These are phyloP conservation scores for Chlorella sorokiniana DNA, from an alignment of 139 green algal species.

Conservation along the genomic window DNA sequence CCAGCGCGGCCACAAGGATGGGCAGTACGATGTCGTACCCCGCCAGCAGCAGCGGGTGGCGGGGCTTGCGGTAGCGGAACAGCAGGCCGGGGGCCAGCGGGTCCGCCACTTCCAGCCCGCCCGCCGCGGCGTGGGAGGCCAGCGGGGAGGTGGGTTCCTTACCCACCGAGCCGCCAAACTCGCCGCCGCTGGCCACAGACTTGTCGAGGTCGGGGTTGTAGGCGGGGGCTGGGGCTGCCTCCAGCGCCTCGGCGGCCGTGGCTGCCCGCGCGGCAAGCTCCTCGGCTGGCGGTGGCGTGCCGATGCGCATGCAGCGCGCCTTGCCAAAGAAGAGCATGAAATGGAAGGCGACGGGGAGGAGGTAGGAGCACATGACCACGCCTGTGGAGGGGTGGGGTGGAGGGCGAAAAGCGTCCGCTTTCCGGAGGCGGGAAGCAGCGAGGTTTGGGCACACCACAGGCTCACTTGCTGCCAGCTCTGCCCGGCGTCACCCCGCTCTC, in stretches of 20 bases:
- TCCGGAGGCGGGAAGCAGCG: neutral
- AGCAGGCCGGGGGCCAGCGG: neutral
- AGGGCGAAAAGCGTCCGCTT: neutral
- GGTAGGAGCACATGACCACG: conserved; percentile 18
- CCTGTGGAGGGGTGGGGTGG: neutral
- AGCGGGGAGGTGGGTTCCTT: neutral
- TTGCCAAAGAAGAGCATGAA: conserved; percentile 6
- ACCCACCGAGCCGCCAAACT: neutral
- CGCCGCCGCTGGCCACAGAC: neutral
- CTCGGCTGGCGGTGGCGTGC: neutral
- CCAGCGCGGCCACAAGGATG: neutral
- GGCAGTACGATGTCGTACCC: conserved; percentile 15
- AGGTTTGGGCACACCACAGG: neutral
- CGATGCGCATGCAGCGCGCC: neutral
- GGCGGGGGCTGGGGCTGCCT: too few relatives aligned
- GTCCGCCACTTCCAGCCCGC: neutral
- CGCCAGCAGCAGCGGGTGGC: neutral
- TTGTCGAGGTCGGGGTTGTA: neutral
- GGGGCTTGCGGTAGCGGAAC: conserved; percentile 6
- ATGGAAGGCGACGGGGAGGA: conserved; percentile 9
- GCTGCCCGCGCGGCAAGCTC: neutral
- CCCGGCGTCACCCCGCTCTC: neutral
- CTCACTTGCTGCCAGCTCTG: neutral
- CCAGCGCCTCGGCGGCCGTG: neutral
- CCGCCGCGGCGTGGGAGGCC: neutral